phyloP scores from a whole-genome alignment of 306 rosid species.

The Prunus dulcis region DNA sequence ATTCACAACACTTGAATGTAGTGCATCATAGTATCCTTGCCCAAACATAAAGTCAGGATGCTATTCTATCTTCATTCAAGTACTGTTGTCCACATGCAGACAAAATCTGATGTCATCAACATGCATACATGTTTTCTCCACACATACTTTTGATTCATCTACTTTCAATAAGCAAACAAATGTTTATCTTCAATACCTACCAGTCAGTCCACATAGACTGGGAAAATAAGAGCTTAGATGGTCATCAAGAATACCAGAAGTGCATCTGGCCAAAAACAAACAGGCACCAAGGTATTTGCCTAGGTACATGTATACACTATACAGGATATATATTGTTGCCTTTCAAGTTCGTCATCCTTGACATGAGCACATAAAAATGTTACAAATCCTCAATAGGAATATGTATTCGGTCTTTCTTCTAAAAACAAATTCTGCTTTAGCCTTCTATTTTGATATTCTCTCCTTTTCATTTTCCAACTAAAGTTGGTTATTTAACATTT shows the following conservation, averaged over 20 bases:
- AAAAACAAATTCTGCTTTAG: too few species aligned
- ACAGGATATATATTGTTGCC: neutral
- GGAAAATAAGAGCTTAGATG: neutral
- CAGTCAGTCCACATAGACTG: neutral
- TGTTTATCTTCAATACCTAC: neutral
- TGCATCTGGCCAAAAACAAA: neutral
- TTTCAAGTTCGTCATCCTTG: neutral
- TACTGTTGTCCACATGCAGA: too few species aligned
- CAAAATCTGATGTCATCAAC: too few species aligned
- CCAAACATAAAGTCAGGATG: neutral
- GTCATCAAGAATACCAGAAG: too few species aligned
- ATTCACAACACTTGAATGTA: neutral
- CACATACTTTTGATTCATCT: too few species aligned
- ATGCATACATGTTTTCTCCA: neutral
- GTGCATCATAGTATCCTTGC: too few species aligned
- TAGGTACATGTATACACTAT: neutral
- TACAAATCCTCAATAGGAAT: too few species aligned
- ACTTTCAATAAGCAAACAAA: neutral
- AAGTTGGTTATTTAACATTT: neutral
- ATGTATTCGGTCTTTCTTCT: too few species aligned
- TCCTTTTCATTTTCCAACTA: too few species aligned
- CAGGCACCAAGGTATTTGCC: neutral
- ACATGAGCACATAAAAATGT: too few species aligned
- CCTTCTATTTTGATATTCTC: too few species aligned
- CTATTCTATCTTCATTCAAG: too few species aligned